Percentiles rank a stretch among this genome's conserved stretches.
Evolutionary conservation across 768 basidiomycete species (phyloP).

Genomic region (Mrakia frigida): DNA sequence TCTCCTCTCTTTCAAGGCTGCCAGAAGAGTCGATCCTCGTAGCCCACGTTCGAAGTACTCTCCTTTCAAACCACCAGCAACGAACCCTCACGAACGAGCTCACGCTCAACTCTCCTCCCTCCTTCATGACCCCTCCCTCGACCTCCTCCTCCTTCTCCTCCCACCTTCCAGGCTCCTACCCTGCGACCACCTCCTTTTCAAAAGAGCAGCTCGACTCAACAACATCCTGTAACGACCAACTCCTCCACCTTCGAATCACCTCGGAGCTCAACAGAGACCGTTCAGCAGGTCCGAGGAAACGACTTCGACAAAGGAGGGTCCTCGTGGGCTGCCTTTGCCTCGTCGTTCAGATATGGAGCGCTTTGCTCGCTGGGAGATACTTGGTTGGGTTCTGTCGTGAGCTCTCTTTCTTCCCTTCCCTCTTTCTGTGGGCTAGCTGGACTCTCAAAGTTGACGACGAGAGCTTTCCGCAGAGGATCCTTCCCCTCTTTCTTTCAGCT

Average conservation of each 20-base stretch:
- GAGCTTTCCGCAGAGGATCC: neutral
- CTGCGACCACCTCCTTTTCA: neutral
- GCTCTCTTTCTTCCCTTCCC: neutral
- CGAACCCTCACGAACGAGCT: neutral
- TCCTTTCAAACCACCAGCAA: neutral
- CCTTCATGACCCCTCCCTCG: neutral
- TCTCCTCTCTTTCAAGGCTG: no score
- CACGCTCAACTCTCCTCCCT: neutral
- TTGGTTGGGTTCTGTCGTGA: neutral
- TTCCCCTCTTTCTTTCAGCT: neutral
- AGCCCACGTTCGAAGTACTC: neutral
- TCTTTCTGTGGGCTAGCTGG: neutral
- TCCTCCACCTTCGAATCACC: neutral
- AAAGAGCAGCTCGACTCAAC: no score
- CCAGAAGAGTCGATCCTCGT: neutral
- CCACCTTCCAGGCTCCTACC: slow-evolving; percentile 1
- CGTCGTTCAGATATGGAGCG: neutral
- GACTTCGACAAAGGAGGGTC: neutral
- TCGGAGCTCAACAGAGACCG: neutral
- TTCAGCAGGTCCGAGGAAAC: neutral
- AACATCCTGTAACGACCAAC: neutral
- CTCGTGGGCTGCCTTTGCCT: neutral
- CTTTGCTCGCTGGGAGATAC: neutral
- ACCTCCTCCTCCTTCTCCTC: neutral
- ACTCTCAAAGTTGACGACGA: neutral